These are phyloP conservation scores for Helichrysum umbraculigerum DNA, from an alignment of 129 eudicot genomes.

Conservation along the genomic window DNA sequence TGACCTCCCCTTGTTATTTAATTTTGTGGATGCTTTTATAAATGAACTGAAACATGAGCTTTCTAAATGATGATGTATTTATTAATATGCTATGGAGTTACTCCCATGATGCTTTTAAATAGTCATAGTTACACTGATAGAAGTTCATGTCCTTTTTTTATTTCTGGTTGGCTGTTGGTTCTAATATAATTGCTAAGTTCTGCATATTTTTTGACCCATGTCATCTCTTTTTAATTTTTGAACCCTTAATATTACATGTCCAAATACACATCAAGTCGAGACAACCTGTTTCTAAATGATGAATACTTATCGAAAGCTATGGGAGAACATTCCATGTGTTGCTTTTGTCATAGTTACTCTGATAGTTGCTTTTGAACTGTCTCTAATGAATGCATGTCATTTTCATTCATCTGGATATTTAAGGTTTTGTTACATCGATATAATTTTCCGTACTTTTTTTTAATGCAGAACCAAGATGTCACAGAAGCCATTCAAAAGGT, in stretches of 20 bases:
- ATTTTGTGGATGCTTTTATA: neutral
- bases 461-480: slow-evolving; percentile 75
- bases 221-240: too few species aligned
- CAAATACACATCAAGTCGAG: neutral
- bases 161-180: neutral
- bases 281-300: slow-evolving; percentile 34
- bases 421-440: neutral
- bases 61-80: slow-evolving; percentile 49
- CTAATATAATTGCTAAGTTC: neutral
- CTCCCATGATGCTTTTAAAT: slow-evolving; percentile 48
- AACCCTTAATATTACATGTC: neutral
- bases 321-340: slow-evolving; percentile 44
- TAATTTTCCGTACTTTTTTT: neutral
- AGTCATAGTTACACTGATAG: slow-evolving; percentile 74
- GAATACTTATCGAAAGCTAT: slow-evolving; percentile 43
- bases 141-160: slow-evolving; percentile 24
- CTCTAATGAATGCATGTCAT: neutral
- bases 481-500: slow-evolving; percentile 91
- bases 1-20: neutral
- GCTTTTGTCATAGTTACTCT: slow-evolving; percentile 66
- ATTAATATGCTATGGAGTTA: slow-evolving; percentile 43
- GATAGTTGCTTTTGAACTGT: slow-evolving; percentile 16
- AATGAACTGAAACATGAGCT: slow-evolving; percentile 3
- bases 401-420: neutral
- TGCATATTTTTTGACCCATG: neutral